Evolutionary conservation across 2,329 filamentous ascomycete species (phyloP).

Genomic region (Aphanoascus verrucosus): DNA sequence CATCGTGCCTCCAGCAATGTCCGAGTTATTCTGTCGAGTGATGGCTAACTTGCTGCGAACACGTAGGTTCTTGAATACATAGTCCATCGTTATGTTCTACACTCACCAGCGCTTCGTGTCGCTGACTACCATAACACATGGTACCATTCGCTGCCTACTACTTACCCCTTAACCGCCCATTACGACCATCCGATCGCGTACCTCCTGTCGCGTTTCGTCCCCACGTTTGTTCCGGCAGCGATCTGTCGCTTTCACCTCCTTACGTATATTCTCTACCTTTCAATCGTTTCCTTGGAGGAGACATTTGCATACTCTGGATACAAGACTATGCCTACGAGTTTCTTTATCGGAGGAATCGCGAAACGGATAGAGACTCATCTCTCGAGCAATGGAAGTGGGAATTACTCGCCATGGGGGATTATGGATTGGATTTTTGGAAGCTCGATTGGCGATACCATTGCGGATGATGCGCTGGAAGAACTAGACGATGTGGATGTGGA

Average conservation of each 20-base stretch:
- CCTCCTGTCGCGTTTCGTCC: constrained; percentile 45
- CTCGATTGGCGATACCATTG: constrained; percentile 34
- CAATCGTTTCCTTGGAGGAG: constrained; percentile 48
- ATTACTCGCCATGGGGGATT: constrained; percentile 39
- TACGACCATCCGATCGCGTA: constrained; percentile 52
- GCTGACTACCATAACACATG: constrained; percentile 45
- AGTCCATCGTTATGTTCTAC: constrained; percentile 62
- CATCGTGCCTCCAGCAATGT: constrained; percentile 7
- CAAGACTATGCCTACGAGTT: constrained; percentile 46
- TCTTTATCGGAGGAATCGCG: constrained; percentile 49
- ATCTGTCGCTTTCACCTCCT: constrained; percentile 51
- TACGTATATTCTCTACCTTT: constrained; percentile 47
- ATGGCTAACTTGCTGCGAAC: neutral
- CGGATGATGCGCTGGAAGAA: constrained; percentile 41
- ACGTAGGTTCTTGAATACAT: constrained; percentile 55
- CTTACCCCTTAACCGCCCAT: constrained; percentile 47
- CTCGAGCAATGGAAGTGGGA: constrained; percentile 36
- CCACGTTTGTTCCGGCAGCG: constrained; percentile 46
- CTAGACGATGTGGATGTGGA: constrained; percentile 27
- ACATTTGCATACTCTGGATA: constrained; percentile 52
- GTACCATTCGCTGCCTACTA: constrained; percentile 46
- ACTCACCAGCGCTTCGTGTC: constrained; percentile 45
- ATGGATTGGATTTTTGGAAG: constrained; percentile 38
- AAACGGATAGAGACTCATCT: constrained; percentile 47
- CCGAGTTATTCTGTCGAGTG: constrained; percentile 8